Conservation (phyloP, 805 yeast genomes). For the Sungouiella thailandica region DNA sequence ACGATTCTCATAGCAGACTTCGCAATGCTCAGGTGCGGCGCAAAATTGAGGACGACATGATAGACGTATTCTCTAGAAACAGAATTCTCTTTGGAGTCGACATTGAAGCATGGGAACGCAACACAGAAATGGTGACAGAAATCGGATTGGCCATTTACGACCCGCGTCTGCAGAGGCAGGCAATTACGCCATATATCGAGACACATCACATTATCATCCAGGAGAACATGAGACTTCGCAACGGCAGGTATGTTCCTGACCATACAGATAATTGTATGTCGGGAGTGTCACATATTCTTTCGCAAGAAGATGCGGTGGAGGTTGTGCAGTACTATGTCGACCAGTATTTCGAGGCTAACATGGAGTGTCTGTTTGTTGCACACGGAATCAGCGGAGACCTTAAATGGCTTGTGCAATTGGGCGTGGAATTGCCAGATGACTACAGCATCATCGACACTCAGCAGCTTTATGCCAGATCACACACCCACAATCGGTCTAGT, state of each 20-base stretch:
- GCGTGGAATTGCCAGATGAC: slow-evolving; percentile 5
- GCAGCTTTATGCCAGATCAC: slow-evolving; percentile 11
- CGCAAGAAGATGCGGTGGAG: slow-evolving; percentile 6
- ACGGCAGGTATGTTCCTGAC: slow-evolving; percentile 19
- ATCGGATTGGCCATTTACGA: slow-evolving; percentile 23
- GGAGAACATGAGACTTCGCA: slow-evolving; percentile 14
- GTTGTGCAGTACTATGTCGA: slow-evolving; percentile 8
- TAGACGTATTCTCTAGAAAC: slow-evolving; percentile 16
- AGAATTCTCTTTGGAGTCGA: slow-evolving; percentile 22
- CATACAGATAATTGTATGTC: slow-evolving; percentile 17
- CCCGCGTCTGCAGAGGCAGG: slow-evolving; percentile 13
- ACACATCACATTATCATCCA: slow-evolving; percentile 18
- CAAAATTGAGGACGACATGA: slow-evolving; percentile 13
- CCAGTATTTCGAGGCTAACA: slow-evolving; percentile 12
- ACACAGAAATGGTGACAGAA: slow-evolving; percentile 17
- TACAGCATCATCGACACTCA: slow-evolving; percentile 18
- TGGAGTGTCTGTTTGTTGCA: slow-evolving; percentile 17
- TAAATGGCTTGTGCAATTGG: slow-evolving; percentile 11
- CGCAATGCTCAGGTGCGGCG: no score
- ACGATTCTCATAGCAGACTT: no score
- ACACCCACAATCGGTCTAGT: slow-evolving; percentile 15
- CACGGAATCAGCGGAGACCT: slow-evolving; percentile 14
- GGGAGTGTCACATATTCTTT: slow-evolving; percentile 16
- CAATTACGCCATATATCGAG: slow-evolving; percentile 14
- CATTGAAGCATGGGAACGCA: slow-evolving; percentile 22